These are phyloP conservation scores for Colletotrichum orchidophilum DNA, from an alignment of 2,329 filamentous ascomycete species.

Conservation along the genomic window DNA sequence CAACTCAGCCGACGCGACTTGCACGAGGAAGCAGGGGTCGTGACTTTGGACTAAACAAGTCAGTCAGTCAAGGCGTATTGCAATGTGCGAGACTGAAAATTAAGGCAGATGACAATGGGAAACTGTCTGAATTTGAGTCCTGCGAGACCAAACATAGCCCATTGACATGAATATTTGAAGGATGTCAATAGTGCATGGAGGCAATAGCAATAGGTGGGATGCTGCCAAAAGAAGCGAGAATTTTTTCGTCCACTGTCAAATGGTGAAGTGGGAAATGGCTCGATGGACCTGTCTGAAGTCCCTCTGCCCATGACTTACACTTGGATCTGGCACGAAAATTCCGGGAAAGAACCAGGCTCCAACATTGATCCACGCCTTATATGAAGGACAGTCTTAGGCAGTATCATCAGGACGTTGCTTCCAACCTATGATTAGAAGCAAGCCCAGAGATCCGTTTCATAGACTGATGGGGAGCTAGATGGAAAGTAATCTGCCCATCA, in stretches of 20 bases:
- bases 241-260: neutral
- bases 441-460: neutral
- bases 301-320: neutral
- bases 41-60: neutral
- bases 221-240: neutral
- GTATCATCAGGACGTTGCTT: neutral
- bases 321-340: neutral
- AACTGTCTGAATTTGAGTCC: neutral
- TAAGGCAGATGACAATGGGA: neutral
- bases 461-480: neutral
- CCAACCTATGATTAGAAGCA: neutral
- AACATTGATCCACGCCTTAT: neutral
- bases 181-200: neutral
- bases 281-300: neutral
- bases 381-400: neutral
- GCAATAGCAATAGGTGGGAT: neutral
- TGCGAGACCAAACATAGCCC: neutral
- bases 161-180: neutral
- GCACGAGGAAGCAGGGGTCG: neutral
- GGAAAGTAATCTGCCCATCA: neutral
- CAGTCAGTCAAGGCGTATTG: neutral
- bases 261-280: neutral
- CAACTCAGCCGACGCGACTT: neutral
- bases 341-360: neutral
- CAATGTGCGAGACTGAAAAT: neutral